These are phyloP conservation scores for Penicillium canescens DNA, from an alignment of 495 filamentous ascomycete genomes.

Conservation along the genomic window DNA sequence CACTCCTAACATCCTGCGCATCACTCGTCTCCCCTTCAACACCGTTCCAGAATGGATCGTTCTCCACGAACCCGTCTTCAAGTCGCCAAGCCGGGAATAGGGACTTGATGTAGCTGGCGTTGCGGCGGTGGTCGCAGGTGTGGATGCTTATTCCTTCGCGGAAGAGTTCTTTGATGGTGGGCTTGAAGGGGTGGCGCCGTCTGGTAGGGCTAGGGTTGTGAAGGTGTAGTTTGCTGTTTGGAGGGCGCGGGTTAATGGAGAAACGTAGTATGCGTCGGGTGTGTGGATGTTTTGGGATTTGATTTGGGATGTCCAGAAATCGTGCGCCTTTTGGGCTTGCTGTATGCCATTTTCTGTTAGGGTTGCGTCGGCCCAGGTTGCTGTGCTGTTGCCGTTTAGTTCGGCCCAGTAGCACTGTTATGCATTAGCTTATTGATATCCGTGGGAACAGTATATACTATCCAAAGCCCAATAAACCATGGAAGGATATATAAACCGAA, in stretches of 20 bases:
- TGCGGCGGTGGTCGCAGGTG: slow-evolving; percentile 74
- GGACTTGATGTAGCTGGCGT: slow-evolving; percentile 53
- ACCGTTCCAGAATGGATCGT: slow-evolving; percentile 62
- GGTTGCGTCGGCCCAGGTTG: slow-evolving; percentile 68
- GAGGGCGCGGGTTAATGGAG: slow-evolving; percentile 67
- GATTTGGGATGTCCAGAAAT: slow-evolving; percentile 63
- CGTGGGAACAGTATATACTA: too few relatives aligned
- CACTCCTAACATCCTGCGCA: slow-evolving; percentile 56
- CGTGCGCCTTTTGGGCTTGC: slow-evolving; percentile 63
- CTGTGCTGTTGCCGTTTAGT: slow-evolving; percentile 64
- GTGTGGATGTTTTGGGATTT: slow-evolving; percentile 55
- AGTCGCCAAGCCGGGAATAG: slow-evolving; percentile 61
- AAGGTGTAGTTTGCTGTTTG: slow-evolving; percentile 66
- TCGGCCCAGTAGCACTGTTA: slow-evolving; percentile 71
- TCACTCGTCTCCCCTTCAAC: slow-evolving; percentile 52
- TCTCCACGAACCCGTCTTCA: slow-evolving; percentile 62
- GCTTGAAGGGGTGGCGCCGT: slow-evolving; percentile 43
- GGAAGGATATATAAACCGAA: too few relatives aligned
- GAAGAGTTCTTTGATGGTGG: slow-evolving; percentile 68
- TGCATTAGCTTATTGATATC: neutral
- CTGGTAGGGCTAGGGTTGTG: slow-evolving; percentile 51
- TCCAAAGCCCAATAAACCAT: too few relatives aligned
- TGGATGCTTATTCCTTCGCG: slow-evolving; percentile 73
- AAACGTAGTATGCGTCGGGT: slow-evolving; percentile 66
- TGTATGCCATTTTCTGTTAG: slow-evolving; percentile 59